Evolutionary conservation across 2,329 filamentous ascomycete species (phyloP).

Genomic region (Aspergillus piperis): DNA sequence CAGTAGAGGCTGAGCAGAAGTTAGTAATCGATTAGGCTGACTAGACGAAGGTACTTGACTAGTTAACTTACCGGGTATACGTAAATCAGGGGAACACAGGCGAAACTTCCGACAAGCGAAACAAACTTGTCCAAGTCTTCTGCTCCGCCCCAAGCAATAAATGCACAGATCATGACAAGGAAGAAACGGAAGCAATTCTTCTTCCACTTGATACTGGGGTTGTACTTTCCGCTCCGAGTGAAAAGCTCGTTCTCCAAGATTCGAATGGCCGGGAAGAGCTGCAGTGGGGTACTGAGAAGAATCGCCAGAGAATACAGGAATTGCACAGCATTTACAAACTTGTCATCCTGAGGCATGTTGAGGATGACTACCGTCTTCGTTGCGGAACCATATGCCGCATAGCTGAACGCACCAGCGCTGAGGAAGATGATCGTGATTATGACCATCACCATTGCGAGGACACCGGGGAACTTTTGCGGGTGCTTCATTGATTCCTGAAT

Average conservation of each 20-base stretch:
- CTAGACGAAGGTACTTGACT: background rate
- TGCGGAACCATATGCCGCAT: slow-evolving; percentile 90
- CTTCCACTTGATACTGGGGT: slow-evolving; percentile 98
- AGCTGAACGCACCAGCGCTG: slow-evolving; percentile 88
- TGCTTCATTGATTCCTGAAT: slow-evolving; percentile 97
- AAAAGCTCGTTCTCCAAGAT: slow-evolving; percentile 95
- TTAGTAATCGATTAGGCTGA: slow-evolving; percentile 9
- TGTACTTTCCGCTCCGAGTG: slow-evolving; percentile 93
- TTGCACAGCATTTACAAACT: slow-evolving; percentile 92
- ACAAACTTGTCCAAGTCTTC: slow-evolving; percentile 97
- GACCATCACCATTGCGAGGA: slow-evolving; percentile 89
- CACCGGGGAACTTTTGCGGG: slow-evolving; percentile 84
- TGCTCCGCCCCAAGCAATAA: slow-evolving; percentile 88
- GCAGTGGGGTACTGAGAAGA: slow-evolving; percentile 87
- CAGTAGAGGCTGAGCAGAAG: slow-evolving; percentile 70
- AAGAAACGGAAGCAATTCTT: slow-evolving; percentile 97
- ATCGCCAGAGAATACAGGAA: slow-evolving; percentile 99
- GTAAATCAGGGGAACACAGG: slow-evolving; percentile 94
- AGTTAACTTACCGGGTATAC: slow-evolving; percentile 83
- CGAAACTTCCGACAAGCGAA: slow-evolving; percentile 92
- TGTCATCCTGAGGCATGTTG: slow-evolving; percentile 94
- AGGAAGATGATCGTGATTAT: slow-evolving; percentile 91
- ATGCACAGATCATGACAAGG: slow-evolving; percentile 80
- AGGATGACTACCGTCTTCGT: slow-evolving; percentile 96
- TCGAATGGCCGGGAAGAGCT: slow-evolving; percentile 96